Percentiles rank a stretch among this genome's conserved stretches.
Conservation (phyloP, 805 yeast genomes). For the Torulaspora quercuum region DNA sequence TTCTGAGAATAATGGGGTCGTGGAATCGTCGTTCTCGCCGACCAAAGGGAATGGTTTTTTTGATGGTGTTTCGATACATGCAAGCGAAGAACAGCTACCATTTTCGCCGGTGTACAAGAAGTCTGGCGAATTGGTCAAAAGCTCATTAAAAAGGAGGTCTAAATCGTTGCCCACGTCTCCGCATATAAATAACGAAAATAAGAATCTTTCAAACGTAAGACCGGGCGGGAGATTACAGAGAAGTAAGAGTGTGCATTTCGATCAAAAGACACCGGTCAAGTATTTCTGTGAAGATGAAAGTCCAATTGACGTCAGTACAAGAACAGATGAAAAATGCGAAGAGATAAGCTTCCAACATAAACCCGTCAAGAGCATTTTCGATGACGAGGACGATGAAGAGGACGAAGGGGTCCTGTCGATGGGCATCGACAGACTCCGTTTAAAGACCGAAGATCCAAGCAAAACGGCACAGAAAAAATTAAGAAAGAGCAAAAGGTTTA, state of each 20-base stretch:
- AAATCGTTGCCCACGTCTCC: conserved; percentile 46
- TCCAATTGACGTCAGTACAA: conserved; percentile 62
- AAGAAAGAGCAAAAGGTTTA: conserved; percentile 16
- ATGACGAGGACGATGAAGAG: conserved; percentile 14
- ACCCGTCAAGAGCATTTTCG: conserved; percentile 16
- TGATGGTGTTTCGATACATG: background rate
- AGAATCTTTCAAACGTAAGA: conserved; percentile 2
- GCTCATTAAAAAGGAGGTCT: conserved; percentile 36
- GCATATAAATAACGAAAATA: conserved; percentile 7
- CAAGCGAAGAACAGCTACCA: conserved; percentile 16
- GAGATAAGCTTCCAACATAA: conserved; percentile 29
- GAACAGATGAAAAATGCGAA: conserved; percentile 37
- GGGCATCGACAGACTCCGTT: conserved; percentile 9
- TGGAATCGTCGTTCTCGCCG: background rate
- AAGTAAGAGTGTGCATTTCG: conserved; percentile 78
- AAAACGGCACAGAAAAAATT: conserved; percentile 5
- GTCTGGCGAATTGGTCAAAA: conserved; percentile 69
- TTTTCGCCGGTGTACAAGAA: conserved; percentile 62
- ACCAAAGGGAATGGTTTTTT: background rate
- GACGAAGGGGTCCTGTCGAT: conserved; percentile 8
- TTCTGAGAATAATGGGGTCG: background rate
- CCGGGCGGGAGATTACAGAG: conserved; percentile 34
- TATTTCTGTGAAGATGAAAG: conserved; percentile 70
- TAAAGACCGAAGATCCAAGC: conserved; percentile 1
- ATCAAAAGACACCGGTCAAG: conserved; percentile 61